Evolutionary conservation across 1,139 yeast genomes (phyloP), one percentile per base, ranked within the genome.

Genomic region (Candida sojae): DNA sequence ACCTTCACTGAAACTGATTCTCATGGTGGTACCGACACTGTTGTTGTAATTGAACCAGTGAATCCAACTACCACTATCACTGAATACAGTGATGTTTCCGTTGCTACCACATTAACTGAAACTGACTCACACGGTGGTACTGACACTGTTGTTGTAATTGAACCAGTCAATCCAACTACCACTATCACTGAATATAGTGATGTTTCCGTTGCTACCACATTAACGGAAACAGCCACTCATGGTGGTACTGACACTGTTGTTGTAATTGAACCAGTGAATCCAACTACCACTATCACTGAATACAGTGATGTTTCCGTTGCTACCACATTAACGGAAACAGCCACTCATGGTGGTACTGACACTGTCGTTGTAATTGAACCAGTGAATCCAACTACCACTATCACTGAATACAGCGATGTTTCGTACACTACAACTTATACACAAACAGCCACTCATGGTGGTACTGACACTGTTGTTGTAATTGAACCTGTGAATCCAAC

Each of bases 341-440:
- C 32, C 12, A 36, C 23, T 30, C 35, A 35, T 5, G 34, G 25
- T 21, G 21, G 25, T 34, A 30, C 13, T 12, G 55, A 52, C 42
- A 54, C 62, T 11, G 60, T 61, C 5, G 48, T 56, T 32, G 55
- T 62, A 26, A 58, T 57, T 12, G 56, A 52, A 8, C 66, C 67
- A 13, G 31, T 46, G 12, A 43, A 39, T n/a, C 25, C 5, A 12
- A 26, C 59, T 4, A 47, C 48, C 0, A 30, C 42, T n/a, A n/a
- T n/a, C n/a, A n/a, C n/a, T n/a, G n/a, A n/a, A n/a, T n/a, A n/a
- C n/a, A n/a, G n/a, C n/a, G n/a, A n/a, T n/a, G n/a, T n/a, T n/a
- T n/a, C n/a, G n/a, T n/a, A n/a, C n/a, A n/a, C n/a, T n/a, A n/a
- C n/a, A n/a, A n/a, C n/a, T n/a, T n/a, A n/a, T n/a, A n/a, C n/a